A percentile compares a stretch with the other conserved stretches of the same genome.
Conservation (phyloP, 805 yeast genomes). For the Danielia oregonensis region DNA sequence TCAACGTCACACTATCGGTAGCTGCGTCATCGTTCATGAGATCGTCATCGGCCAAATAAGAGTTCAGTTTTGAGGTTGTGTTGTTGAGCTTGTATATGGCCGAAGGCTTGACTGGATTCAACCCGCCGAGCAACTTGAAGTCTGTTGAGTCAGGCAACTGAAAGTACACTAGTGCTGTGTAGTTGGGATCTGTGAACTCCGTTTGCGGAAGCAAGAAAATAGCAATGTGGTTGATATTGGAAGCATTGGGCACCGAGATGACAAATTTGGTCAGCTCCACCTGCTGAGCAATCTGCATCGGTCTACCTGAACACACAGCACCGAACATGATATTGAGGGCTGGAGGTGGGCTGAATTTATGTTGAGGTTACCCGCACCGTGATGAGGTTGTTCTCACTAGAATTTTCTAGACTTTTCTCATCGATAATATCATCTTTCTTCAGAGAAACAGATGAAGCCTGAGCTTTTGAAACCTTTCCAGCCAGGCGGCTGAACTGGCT, state of each 20-base stretch:
- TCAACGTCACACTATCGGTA: constrained; percentile 17
- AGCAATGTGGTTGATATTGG: constrained; percentile 72
- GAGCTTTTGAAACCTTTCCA: no score
- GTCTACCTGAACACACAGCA: constrained; percentile 72
- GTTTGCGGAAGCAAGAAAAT: constrained; percentile 83
- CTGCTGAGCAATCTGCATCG: constrained; percentile 54
- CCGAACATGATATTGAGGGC: constrained; percentile 56
- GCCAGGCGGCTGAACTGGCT: no score
- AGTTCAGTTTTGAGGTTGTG: constrained; percentile 14
- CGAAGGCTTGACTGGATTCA: constrained; percentile 70
- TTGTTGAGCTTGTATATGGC: constrained; percentile 83
- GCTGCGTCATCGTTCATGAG: constrained; percentile 24
- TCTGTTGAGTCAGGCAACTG: constrained; percentile 66
- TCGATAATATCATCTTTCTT: no score
- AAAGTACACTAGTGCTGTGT: constrained; percentile 83
- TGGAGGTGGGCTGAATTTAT: no score
- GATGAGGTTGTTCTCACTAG: no score
- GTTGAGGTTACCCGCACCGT: constrained; percentile 3
- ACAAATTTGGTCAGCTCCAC: constrained; percentile 68
- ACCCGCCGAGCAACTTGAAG: constrained; percentile 63
- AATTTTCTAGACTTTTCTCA: no score
- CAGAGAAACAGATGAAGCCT: no score
- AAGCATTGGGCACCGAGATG: constrained; percentile 57
- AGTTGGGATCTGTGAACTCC: constrained; percentile 56
- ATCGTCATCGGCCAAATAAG: constrained; percentile 31